Conservation (phyloP, 768 basidiomycete genomes). For the Hortiboletus flavorubellus region DNA sequence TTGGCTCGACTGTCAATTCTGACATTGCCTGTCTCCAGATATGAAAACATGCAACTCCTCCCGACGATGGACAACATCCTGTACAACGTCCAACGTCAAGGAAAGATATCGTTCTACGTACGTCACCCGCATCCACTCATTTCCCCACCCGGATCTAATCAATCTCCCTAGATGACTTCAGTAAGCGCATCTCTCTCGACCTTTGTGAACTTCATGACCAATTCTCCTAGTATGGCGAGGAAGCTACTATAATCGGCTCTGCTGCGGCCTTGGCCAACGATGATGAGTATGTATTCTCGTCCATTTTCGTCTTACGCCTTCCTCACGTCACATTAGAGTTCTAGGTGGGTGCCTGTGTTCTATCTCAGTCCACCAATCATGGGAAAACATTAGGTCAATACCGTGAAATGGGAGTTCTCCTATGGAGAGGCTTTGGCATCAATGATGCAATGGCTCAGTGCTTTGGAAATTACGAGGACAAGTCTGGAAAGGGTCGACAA, state of each 20-base stretch:
- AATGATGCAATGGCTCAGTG: constrained; percentile 89
- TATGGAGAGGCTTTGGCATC: constrained; percentile 82
- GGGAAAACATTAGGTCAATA: constrained; percentile 65
- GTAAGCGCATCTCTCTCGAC: constrained; percentile 42
- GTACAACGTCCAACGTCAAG: constrained; percentile 91
- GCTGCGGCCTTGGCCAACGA: constrained; percentile 79
- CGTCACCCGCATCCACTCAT: constrained; percentile 25
- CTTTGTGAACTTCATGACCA: constrained; percentile 1
- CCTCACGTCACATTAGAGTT: constrained; percentile 46
- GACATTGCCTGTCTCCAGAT: constrained; percentile 37
- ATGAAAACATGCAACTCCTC: constrained; percentile 74
- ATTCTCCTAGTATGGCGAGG: constrained; percentile 71
- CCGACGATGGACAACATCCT: constrained; percentile 86
- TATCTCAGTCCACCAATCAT: not conserved
- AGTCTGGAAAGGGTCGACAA: constrained; percentile 78
- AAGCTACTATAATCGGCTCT: constrained; percentile 85
- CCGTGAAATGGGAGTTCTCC: constrained; percentile 85
- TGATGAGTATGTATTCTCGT: constrained; percentile 67
- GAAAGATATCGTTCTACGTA: constrained; percentile 89
- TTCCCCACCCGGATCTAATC: constrained; percentile 6
- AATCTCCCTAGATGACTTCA: constrained; percentile 64
- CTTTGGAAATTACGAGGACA: constrained; percentile 83
- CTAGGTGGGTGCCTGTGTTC: constrained; percentile 46
- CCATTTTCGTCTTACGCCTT: not conserved
- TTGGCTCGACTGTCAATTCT: not conserved